Evolutionary conservation across 2,329 filamentous ascomycete genomes (phyloP).

Genomic region (Hypocreales sp.): DNA sequence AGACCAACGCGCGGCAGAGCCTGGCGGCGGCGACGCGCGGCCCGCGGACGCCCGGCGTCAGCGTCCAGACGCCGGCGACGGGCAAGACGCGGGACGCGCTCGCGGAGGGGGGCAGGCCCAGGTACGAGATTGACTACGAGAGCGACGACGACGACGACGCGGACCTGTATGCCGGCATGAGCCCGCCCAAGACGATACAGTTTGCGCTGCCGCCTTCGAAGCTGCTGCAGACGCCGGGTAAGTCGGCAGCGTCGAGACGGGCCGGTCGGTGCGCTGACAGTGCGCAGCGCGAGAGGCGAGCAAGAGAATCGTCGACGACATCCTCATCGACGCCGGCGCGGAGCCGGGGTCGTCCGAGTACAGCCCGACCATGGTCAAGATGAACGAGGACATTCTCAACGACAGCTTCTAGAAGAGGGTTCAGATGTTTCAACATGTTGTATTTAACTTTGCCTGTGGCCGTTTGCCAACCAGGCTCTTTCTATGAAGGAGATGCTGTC

Average conservation of each 20-base stretch:
- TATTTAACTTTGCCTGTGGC: neutral
- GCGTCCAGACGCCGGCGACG: slow-evolving; percentile 59
- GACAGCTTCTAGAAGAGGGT: slow-evolving; percentile 36
- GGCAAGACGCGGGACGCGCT: slow-evolving; percentile 36
- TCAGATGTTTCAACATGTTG: neutral
- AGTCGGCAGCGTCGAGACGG: too few species aligned
- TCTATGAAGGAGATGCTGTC: too few species aligned
- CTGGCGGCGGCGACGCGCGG: slow-evolving; percentile 25
- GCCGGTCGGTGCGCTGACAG: too few species aligned
- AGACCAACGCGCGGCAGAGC: slow-evolving; percentile 26
- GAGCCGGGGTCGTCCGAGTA: slow-evolving; percentile 39
- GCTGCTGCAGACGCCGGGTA: slow-evolving; percentile 66
- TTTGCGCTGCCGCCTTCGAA: slow-evolving; percentile 67
- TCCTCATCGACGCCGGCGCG: slow-evolving; percentile 60
- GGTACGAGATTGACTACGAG: slow-evolving; percentile 55
- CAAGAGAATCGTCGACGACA: slow-evolving; percentile 65
- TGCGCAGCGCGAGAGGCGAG: slow-evolving; percentile 59
- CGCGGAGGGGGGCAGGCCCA: slow-evolving; percentile 15
- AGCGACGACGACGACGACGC: slow-evolving; percentile 55
- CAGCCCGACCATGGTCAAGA: slow-evolving; percentile 50
- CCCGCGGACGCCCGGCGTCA: slow-evolving; percentile 66
- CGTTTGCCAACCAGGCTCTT: neutral
- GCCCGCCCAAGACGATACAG: slow-evolving; percentile 86
- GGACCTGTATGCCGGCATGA: slow-evolving; percentile 54
- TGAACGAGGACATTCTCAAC: slow-evolving; percentile 45